Conservation (phyloP, 371 early-diverging fungal genomes). For the Parasitella parasitica region DNA sequence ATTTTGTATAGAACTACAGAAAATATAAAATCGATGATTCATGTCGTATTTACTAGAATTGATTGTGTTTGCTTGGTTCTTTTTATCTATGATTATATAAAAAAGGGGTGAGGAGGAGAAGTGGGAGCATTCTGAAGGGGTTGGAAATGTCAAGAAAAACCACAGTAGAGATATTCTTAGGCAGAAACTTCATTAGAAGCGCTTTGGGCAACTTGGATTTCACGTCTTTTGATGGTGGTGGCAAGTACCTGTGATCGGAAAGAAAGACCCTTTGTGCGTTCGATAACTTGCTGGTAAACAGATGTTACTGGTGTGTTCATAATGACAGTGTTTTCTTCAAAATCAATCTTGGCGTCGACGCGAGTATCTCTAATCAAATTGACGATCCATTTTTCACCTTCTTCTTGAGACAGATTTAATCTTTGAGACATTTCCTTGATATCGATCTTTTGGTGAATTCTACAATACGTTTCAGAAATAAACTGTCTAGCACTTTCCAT, state of each 20-base stretch:
- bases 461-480: conserved; percentile 94
- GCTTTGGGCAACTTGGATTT: conserved; percentile 33
- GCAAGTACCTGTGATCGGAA: conserved; percentile 89
- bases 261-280: conserved; percentile 84
- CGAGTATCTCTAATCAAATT: conserved; percentile 93
- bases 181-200: conserved; percentile 18
- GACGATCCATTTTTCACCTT: conserved; percentile 96
- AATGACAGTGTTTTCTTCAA: conserved; percentile 88
- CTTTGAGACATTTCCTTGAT: conserved; percentile 80
- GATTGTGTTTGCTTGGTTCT: neutral
- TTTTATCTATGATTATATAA: neutral
- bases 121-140: neutral
- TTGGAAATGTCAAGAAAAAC: neutral
- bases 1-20: neutral
- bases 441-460: conserved; percentile 93
- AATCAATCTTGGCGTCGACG: conserved; percentile 96
- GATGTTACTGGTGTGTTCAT: conserved; percentile 87
- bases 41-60: neutral
- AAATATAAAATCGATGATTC: neutral
- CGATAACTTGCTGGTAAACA: conserved; percentile 93
- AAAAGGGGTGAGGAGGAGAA: neutral
- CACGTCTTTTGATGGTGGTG: conserved; percentile 90
- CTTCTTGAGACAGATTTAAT: conserved; percentile 83
- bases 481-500: conserved; percentile 90
- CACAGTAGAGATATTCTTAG: neutral